Evolutionary conservation across 129 eudicot species (phyloP), one percentile per base, ranked within the genome.

Genomic region (Lactuca sativa): DNA sequence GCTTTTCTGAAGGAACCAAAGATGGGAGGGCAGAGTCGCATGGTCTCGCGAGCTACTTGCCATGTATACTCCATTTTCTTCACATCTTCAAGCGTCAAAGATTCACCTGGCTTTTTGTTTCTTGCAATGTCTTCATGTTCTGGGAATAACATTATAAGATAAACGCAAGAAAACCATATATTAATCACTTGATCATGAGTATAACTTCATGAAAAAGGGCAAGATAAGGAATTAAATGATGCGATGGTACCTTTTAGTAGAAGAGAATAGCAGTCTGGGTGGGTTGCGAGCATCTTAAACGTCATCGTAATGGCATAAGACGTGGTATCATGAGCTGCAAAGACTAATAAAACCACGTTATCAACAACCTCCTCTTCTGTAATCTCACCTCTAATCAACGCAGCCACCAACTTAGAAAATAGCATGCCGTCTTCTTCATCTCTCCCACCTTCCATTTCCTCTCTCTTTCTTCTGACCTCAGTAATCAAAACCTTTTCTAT

Each of bases 291-390:
- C 95, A 92, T 92, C 72, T 76, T 86, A 63, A 92, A 92, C 0
- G 79, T 79, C 85, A 83, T 89, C 18, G 98, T 89, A 47, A 92
- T 92, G 68, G 96, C 96, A 13, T 89, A 92, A 18, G 98, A 89
- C 11, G 96, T 89, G 14, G 96, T 92, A 56, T 92, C 96, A 58
- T 92, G 96, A 48, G 98, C 95, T 6, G 90, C 95, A 86, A 89
- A 92, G 18, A 92, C 95, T 7, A 92, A 58, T 81, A 92, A 68
- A 37, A 92, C 89, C 33, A 89, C 68, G 9, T 92, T 92, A 76
- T 92, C 98, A 25, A 84, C 90, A 30, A 92, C 96, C 70, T 92
- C 95, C 7, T 66, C 84, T 75, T 89, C 96, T 0, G 66, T 84
- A 8, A 89, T 85, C 80, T 92, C 96, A 6, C 95, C 98, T 30